Percentiles rank a stretch among this genome's conserved stretches.
Conservation (phyloP, 768 basidiomycete species). For the Daedaleopsis sinensis region DNA sequence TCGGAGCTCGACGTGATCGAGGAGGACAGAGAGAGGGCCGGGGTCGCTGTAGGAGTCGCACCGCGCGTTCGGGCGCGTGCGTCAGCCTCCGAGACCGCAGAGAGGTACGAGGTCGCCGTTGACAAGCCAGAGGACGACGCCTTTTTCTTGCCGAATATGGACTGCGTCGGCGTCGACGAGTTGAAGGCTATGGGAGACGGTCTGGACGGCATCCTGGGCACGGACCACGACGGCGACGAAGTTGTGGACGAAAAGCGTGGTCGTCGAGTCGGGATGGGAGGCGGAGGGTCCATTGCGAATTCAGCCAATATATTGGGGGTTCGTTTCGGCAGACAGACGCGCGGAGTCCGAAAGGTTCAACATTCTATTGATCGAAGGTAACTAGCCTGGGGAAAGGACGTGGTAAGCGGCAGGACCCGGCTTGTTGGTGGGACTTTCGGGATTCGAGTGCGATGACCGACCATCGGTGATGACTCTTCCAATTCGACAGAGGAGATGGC, state of each 20-base stretch:
- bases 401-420: not conserved
- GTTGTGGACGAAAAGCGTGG: slow-evolving; percentile 1
- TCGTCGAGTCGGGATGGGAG: slow-evolving; percentile 2
- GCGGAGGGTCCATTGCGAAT: no score
- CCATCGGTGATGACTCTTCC: not conserved
- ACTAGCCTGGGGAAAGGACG: not conserved
- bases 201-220: slow-evolving; percentile 31
- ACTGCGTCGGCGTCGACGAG: slow-evolving; percentile 50
- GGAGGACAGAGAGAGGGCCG: slow-evolving; percentile 74
- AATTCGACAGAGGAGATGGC: not conserved
- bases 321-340: not conserved
- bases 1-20: slow-evolving; percentile 71
- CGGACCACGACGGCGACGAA: slow-evolving; percentile 11
- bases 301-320: no score
- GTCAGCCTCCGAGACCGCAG: slow-evolving; percentile 66
- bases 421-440: not conserved
- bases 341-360: not conserved
- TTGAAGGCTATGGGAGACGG: slow-evolving; percentile 69
- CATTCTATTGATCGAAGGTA: not conserved
- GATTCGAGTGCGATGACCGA: not conserved
- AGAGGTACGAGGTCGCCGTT: slow-evolving; percentile 61
- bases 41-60: slow-evolving; percentile 60
- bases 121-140: slow-evolving; percentile 41
- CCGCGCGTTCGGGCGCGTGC: slow-evolving; percentile 59
- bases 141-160: slow-evolving; percentile 62